A percentile compares a stretch with the other conserved stretches of the same genome.
Conservation (phyloP, 768 basidiomycete genomes). For the Exidia glandulosa region DNA sequence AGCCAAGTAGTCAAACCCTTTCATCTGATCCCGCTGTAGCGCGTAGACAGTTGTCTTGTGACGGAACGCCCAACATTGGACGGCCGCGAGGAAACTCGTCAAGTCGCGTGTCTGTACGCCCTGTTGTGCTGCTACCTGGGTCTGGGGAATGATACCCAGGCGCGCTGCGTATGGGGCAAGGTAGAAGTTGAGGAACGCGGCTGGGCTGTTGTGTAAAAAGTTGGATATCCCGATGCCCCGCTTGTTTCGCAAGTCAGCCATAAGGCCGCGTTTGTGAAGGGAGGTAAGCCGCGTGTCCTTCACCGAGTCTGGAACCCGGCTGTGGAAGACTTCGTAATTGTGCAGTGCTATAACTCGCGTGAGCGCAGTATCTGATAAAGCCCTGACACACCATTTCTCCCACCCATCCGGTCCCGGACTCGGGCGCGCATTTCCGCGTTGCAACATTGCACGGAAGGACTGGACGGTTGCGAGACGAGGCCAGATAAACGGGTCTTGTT, state of each 20-base stretch:
- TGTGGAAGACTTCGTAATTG: conserved; percentile 17
- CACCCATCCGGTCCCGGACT: conserved; percentile 24
- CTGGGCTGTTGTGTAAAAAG: conserved; percentile 15
- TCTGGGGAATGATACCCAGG: too few relatives aligned
- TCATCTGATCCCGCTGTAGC: too few relatives aligned
- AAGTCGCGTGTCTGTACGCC: too few relatives aligned
- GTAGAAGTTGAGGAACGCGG: conserved; percentile 19
- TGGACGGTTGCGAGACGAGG: conserved; percentile 8
- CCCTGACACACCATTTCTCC: conserved; percentile 24
- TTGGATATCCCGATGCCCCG: conserved; percentile 18
- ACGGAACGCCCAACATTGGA: too few relatives aligned
- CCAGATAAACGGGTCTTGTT: conserved; percentile 19
- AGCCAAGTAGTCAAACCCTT: too few relatives aligned
- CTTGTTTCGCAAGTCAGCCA: conserved; percentile 18
- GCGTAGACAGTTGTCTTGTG: too few relatives aligned
- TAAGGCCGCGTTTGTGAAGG: conserved; percentile 18
- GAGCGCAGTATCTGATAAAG: conserved; percentile 14
- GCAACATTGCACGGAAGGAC: conserved; percentile 13
- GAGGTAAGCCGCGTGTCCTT: conserved; percentile 16
- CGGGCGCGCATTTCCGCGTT: conserved; percentile 18
- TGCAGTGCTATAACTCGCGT: conserved; percentile 14
- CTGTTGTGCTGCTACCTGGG: too few relatives aligned
- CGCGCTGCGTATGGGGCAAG: conserved; percentile 14
- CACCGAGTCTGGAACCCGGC: conserved; percentile 16
- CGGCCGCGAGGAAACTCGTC: too few relatives aligned